Percentiles rank a stretch among this genome's conserved stretches.
These are phyloP conservation scores for Sodiomyces alkalinus DNA, from an alignment of 2,329 filamentous ascomycete genomes.

Conservation along the genomic window DNA sequence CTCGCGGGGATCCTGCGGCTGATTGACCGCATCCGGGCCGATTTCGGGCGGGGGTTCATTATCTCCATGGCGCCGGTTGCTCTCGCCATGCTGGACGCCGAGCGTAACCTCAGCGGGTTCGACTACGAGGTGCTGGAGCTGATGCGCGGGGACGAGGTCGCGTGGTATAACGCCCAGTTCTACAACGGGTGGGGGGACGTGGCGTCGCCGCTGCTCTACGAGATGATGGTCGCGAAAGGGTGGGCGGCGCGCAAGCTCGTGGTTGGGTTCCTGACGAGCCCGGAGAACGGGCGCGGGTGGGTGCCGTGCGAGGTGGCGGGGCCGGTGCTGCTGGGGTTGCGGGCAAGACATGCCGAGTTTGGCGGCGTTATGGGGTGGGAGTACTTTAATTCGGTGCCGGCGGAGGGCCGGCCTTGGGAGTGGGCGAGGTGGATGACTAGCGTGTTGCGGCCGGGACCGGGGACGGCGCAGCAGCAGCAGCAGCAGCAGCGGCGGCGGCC, in stretches of 20 bases:
- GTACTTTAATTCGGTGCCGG: constrained; percentile 72
- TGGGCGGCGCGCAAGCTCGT: constrained; percentile 64
- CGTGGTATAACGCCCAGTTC: constrained; percentile 86
- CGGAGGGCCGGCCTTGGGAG: constrained; percentile 53
- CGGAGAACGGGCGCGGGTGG: constrained; percentile 49
- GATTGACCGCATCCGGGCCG: constrained; percentile 49
- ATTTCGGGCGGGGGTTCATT: constrained; percentile 57
- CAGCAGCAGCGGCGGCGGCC: not conserved
- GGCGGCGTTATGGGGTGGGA: constrained; percentile 94
- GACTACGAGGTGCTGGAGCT: constrained; percentile 62
- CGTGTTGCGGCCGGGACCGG: constrained; percentile 17
- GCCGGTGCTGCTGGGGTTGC: constrained; percentile 24
- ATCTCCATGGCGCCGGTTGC: constrained; percentile 75
- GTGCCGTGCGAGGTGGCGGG: constrained; percentile 31
- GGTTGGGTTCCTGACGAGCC: constrained; percentile 66
- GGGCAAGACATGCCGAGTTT: constrained; percentile 46
- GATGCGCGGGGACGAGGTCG: constrained; percentile 48
- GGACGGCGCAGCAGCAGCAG: not conserved
- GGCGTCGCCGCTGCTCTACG: constrained; percentile 29
- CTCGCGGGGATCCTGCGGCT: constrained; percentile 50
- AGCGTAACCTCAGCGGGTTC: constrained; percentile 62
- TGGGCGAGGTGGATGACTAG: constrained; percentile 59
- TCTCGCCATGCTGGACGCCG: constrained; percentile 44
- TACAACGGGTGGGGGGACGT: constrained; percentile 75
- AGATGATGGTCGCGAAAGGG: constrained; percentile 39